phyloP scores from a whole-genome alignment of 495 filamentous ascomycete species.

The Talaromyces adpressus region DNA sequence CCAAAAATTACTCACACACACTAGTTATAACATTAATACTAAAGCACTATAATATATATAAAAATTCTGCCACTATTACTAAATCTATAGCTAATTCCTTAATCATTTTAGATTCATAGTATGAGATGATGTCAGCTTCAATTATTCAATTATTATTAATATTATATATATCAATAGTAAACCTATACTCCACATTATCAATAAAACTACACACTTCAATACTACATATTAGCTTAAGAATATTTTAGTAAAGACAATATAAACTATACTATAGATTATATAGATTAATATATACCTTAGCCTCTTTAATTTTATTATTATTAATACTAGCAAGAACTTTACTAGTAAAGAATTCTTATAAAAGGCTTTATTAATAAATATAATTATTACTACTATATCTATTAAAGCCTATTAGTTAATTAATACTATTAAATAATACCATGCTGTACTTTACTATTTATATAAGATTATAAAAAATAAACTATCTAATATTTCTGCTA shows the following conservation, averaged over 20 bases:
- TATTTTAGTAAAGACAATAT: background rate
- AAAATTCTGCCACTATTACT: too few species aligned
- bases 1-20: too few species aligned
- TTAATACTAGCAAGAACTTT: background rate
- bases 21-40: too few species aligned
- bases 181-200: too few species aligned
- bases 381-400: background rate
- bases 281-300: background rate
- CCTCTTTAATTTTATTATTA: background rate
- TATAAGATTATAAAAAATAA: background rate
- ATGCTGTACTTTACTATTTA: background rate
- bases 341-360: background rate
- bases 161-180: too few species aligned
- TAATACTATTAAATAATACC: background rate
- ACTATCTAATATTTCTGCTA: background rate
- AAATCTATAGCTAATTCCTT: too few species aligned
- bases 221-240: background rate
- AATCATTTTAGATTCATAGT: too few species aligned
- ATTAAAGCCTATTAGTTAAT: background rate
- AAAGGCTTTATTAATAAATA: background rate
- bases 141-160: too few species aligned
- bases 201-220: background rate
- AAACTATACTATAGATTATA: background rate
- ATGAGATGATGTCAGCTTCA: too few species aligned
- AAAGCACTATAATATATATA: too few species aligned